Conservation (phyloP, 345 rosid genomes). For the Barbarea vulgaris region DNA sequence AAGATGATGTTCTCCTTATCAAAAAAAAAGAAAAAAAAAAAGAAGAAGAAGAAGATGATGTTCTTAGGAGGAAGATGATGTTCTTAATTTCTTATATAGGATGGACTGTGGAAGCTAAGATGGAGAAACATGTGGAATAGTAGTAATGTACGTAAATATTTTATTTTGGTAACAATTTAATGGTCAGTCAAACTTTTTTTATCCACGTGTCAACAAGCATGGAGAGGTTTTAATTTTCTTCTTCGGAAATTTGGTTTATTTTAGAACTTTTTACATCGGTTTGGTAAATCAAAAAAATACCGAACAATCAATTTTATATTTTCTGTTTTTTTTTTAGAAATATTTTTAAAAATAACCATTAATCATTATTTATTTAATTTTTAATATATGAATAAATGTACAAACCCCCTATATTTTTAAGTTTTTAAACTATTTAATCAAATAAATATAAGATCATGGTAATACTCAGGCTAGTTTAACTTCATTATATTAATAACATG, state of each 20-base stretch:
- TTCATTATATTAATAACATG: neutral
- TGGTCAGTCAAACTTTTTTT: constrained; percentile 29
- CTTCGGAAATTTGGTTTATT: neutral
- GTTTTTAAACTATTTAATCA: too few species aligned
- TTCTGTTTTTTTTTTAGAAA: neutral
- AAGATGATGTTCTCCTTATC: neutral
- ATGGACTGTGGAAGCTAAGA: too few species aligned
- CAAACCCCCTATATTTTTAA: neutral
- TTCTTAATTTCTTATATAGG: too few species aligned
- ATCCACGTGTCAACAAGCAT: neutral
- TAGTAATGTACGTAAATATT: neutral
- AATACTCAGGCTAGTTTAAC: neutral
- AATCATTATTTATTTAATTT: too few species aligned
- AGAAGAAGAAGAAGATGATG: too few species aligned
- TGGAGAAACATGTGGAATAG: too few species aligned
- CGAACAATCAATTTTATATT: neutral
- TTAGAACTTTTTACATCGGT: neutral
- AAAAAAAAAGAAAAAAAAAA: too few species aligned
- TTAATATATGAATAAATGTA: too few species aligned
- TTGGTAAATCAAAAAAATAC: neutral
- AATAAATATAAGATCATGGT: neutral
- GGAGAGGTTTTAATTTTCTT: neutral
- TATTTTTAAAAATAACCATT: too few species aligned
- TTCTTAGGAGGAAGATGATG: neutral
- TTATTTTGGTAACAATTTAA: constrained; percentile 3